Evolutionary conservation across 306 rosid genomes (phyloP), one percentile per base, ranked within the genome.

Genomic region (Trichosanthes cucumerina): DNA sequence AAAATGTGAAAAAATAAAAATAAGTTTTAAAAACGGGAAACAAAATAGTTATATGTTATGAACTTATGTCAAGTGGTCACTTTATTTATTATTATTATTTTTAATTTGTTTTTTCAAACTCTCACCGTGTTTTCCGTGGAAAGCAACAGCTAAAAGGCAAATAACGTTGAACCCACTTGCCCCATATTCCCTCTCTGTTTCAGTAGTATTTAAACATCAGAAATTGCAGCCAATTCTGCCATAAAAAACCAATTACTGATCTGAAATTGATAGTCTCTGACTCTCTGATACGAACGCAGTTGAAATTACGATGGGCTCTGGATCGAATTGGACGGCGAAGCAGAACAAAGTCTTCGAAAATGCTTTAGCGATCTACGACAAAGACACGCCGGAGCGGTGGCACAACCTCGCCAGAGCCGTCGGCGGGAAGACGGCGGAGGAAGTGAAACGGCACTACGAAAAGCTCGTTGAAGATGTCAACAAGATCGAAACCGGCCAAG

Each of bases 341-440:
- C 91, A 93, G 69, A 91, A 93, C 94, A 93, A 93, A 64, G 77
- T 80, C 76, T 93, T 93, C 76, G 98, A 93, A 88, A 91, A 89
- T 84, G 98, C 96, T 0, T 70, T 93, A 39, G 96, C 91, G 34
- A 82, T 87, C 50, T 85, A 80, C 38, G 88, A 86, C 87, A 81
- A 85, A 86, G 94, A 85, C 78, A 80, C 87, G 1, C 92, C 96
- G 4, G 91, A 89, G 36, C 81, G 91, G 31, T 91, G 97, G 97
- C 83, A 88, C 74, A 89, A 88, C 15, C 78, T 93, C 79, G 96
- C 96, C 19, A 87, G 79, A 41, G 97, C 93, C 4, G 93, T 93
- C 0, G 96, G 96, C 24, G 96, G 92, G 4, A 93, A 93, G 49
- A 83, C 94, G 0, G 90, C 75, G 23, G 97, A 93, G 56, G 97